Percentiles rank a stretch among this genome's conserved stretches.
Conservation (phyloP, 176 grass and related monocot species). For the Panicum miliaceum region DNA sequence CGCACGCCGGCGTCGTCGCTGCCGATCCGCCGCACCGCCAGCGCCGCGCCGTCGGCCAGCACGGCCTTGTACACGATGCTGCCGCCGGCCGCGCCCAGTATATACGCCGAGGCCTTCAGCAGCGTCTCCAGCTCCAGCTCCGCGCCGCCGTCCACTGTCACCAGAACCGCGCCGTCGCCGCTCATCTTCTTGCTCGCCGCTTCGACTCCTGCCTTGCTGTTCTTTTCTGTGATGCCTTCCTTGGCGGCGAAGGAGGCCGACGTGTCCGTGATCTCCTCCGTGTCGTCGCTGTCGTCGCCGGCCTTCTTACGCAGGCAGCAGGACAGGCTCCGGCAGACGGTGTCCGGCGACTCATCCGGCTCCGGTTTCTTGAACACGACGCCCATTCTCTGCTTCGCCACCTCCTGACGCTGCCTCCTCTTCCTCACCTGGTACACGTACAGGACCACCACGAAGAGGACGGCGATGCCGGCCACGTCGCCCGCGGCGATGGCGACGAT, state of each 20-base stretch:
- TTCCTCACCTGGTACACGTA: slow-evolving; percentile 76
- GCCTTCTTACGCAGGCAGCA: slow-evolving; percentile 76
- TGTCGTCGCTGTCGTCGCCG: slow-evolving; percentile 54
- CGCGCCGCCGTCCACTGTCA: slow-evolving; percentile 68
- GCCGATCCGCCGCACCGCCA: slow-evolving; percentile 84
- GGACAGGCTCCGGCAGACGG: slow-evolving; percentile 44
- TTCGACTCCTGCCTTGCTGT: neutral
- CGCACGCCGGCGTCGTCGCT: slow-evolving; percentile 53
- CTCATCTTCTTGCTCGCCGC: slow-evolving; percentile 34
- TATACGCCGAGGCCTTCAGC: slow-evolving; percentile 87
- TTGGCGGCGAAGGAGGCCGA: slow-evolving; percentile 57
- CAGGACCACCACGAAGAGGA: slow-evolving; percentile 57
- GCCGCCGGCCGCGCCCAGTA: slow-evolving; percentile 63
- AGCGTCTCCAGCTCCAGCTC: slow-evolving; percentile 84
- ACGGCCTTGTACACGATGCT: slow-evolving; percentile 96
- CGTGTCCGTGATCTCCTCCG: slow-evolving; percentile 63
- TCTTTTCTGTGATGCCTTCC: slow-evolving; percentile 23
- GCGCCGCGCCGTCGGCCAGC: slow-evolving; percentile 57
- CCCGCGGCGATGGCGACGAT: slow-evolving; percentile 63
- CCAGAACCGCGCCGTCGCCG: slow-evolving; percentile 41
- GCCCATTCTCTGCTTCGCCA: slow-evolving; percentile 46
- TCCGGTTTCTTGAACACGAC: slow-evolving; percentile 55
- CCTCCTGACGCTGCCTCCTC: slow-evolving; percentile 50
- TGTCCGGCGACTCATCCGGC: slow-evolving; percentile 39
- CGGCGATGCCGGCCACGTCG: slow-evolving; percentile 64